Evolutionary conservation across 1,284 basidiomycete genomes (phyloP).

Genomic region (Sporisorium scitamineum): DNA sequence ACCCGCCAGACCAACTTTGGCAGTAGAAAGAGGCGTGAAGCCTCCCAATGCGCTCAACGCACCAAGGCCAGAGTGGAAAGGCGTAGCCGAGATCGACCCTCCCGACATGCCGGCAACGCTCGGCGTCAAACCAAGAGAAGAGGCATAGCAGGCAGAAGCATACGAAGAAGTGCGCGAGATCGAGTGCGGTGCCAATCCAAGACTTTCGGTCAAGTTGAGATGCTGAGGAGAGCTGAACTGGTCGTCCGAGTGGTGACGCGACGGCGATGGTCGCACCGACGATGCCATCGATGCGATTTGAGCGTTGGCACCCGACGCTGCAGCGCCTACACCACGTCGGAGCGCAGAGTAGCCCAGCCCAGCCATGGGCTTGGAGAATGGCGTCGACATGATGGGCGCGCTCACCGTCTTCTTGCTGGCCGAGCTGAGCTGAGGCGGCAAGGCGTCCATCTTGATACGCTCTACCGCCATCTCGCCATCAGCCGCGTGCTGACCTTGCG

Average conservation of each 20-base stretch:
- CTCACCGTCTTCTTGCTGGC: conserved; percentile 28
- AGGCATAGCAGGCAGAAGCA: conserved; percentile 39
- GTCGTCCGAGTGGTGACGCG: conserved; percentile 38
- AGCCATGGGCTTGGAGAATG: conserved; percentile 42
- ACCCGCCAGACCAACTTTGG: conserved; percentile 14
- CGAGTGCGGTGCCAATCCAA: conserved; percentile 64
- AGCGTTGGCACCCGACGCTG: conserved; percentile 3
- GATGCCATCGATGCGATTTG: conserved; percentile 7
- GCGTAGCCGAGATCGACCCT: conserved; percentile 25
- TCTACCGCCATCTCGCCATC: conserved; percentile 24
- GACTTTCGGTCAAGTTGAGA: conserved; percentile 60
- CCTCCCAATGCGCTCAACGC: conserved; percentile 33
- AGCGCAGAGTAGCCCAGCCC: conserved; percentile 29
- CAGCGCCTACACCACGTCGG: conserved; percentile 19
- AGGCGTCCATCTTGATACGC: conserved; percentile 26
- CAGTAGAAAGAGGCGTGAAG: conserved; percentile 35
- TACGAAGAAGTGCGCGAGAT: conserved; percentile 45
- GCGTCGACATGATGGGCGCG: conserved; percentile 40
- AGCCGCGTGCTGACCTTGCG: conserved; percentile 7
- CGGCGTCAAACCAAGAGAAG: conserved; percentile 56
- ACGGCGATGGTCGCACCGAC: conserved; percentile 36
- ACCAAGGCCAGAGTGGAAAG: conserved; percentile 39
- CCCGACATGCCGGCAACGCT: conserved; percentile 49
- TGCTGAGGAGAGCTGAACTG: conserved; percentile 66
- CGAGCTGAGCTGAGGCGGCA: conserved; percentile 37